phyloP scores from a whole-genome alignment of 352 stramenopile species.

The Phytophthora pinifolia region DNA sequence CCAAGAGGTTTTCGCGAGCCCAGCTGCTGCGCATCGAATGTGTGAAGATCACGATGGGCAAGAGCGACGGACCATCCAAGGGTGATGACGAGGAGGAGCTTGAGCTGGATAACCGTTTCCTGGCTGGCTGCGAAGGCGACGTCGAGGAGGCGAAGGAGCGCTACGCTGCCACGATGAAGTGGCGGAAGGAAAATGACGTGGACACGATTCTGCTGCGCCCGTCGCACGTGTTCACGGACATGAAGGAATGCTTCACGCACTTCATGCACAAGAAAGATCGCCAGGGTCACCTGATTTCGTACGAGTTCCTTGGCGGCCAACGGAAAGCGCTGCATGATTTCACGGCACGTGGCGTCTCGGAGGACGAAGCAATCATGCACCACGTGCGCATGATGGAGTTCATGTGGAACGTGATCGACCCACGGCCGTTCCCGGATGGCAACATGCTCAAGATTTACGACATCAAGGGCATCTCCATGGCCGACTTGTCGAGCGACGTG shows the following conservation, averaged over 20 bases:
- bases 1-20: conserved; percentile 42
- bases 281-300: conserved; percentile 52
- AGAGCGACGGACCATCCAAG: conserved; percentile 38
- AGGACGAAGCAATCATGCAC: conserved; percentile 63
- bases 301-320: conserved; percentile 61
- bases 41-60: conserved; percentile 41
- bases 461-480: conserved; percentile 76
- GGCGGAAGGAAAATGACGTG: conserved; percentile 69
- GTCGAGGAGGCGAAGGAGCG: conserved; percentile 67
- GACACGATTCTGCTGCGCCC: conserved; percentile 68
- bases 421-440: conserved; percentile 55
- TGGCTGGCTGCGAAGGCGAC: conserved; percentile 70
- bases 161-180: conserved; percentile 58
- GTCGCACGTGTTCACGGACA: conserved; percentile 51
- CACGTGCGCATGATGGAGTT: conserved; percentile 72
- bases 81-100: conserved; percentile 33
- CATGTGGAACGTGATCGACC: conserved; percentile 67
- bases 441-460: conserved; percentile 76
- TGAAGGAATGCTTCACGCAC: conserved; percentile 66
- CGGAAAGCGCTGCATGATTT: conserved; percentile 64
- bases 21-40: conserved; percentile 42
- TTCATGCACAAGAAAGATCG: conserved; percentile 73
- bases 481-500: conserved; percentile 65
- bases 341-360: conserved; percentile 49
- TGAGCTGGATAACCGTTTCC: conserved; percentile 56